A percentile compares a stretch with the other conserved stretches of the same genome.
These are phyloP conservation scores for Priceomyces medius DNA, from an alignment of 805 yeast species.

Conservation along the genomic window DNA sequence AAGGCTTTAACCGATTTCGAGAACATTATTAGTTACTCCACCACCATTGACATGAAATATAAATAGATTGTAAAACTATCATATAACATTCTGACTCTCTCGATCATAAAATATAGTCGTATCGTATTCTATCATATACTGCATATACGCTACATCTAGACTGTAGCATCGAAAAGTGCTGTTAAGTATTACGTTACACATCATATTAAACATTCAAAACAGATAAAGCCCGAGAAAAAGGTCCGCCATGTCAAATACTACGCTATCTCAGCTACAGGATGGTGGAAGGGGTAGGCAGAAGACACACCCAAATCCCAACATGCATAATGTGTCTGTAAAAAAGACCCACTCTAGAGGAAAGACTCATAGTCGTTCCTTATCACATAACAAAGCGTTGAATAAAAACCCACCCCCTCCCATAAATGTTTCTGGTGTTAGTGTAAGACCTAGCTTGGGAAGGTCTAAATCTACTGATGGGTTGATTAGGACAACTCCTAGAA, in stretches of 20 bases:
- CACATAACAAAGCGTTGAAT: conserved; percentile 24
- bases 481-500: conserved; percentile 18
- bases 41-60: too few relatives aligned
- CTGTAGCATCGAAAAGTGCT: too few relatives aligned
- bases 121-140: too few relatives aligned
- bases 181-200: too few relatives aligned
- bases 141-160: too few relatives aligned
- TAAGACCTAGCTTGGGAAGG: conserved; percentile 33
- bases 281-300: conserved; percentile 2
- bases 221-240: neutral
- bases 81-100: too few relatives aligned
- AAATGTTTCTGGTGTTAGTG: neutral
- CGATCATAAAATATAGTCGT: too few relatives aligned
- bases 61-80: too few relatives aligned
- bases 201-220: neutral
- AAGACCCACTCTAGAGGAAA: conserved; percentile 10
- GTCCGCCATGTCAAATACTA: conserved; percentile 3
- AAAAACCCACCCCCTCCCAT: conserved; percentile 7
- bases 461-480: conserved; percentile 44
- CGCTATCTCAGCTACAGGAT: conserved; percentile 1
- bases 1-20: too few relatives aligned
- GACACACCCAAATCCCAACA: neutral
- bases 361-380: conserved; percentile 25
- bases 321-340: conserved; percentile 3
- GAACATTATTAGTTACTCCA: too few relatives aligned